Percentiles rank a stretch among this genome's conserved stretches.
These are phyloP conservation scores for Periconia sp. DNA, from an alignment of 2,329 filamentous ascomycete genomes.

Conservation along the genomic window DNA sequence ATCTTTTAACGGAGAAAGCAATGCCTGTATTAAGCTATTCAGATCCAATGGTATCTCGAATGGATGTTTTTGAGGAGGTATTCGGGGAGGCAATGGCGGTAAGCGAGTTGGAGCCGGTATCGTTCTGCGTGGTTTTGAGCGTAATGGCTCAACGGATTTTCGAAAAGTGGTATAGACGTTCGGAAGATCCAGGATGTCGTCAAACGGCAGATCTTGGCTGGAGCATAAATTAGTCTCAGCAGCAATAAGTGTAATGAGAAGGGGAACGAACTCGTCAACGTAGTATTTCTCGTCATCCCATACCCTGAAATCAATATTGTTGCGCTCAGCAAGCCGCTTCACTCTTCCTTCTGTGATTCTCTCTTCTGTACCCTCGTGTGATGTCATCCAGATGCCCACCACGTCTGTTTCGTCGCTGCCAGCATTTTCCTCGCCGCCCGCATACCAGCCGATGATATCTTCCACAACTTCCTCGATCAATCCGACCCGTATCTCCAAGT, in stretches of 20 bases:
- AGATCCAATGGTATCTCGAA: slow-evolving; percentile 64
- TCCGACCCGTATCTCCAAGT: slow-evolving; percentile 65
- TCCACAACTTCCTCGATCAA: slow-evolving; percentile 60
- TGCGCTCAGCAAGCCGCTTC: slow-evolving; percentile 54
- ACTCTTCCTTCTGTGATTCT: slow-evolving; percentile 63
- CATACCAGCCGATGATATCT: slow-evolving; percentile 55
- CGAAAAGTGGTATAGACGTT: slow-evolving; percentile 76
- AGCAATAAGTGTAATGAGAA: not conserved
- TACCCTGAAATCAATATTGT: slow-evolving; percentile 61
- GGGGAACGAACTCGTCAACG: slow-evolving; percentile 68
- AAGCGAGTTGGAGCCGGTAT: slow-evolving; percentile 60
- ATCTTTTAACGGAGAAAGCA: slow-evolving; percentile 61
- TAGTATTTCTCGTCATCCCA: slow-evolving; percentile 79
- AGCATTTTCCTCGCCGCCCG: slow-evolving; percentile 11
- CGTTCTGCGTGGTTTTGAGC: slow-evolving; percentile 61
- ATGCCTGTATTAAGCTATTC: slow-evolving; percentile 54
- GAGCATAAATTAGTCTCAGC: not conserved
- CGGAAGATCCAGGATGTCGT: slow-evolving; percentile 62
- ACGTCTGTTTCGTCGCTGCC: slow-evolving; percentile 49
- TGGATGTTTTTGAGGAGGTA: slow-evolving; percentile 62
- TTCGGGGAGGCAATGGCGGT: slow-evolving; percentile 58
- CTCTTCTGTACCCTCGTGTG: slow-evolving; percentile 71
- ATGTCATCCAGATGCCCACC: slow-evolving; percentile 72
- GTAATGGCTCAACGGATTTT: slow-evolving; percentile 71
- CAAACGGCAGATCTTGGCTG: slow-evolving; percentile 67